phyloP scores from a whole-genome alignment of 495 filamentous ascomycete species.

The Cryomyces antarcticus region DNA sequence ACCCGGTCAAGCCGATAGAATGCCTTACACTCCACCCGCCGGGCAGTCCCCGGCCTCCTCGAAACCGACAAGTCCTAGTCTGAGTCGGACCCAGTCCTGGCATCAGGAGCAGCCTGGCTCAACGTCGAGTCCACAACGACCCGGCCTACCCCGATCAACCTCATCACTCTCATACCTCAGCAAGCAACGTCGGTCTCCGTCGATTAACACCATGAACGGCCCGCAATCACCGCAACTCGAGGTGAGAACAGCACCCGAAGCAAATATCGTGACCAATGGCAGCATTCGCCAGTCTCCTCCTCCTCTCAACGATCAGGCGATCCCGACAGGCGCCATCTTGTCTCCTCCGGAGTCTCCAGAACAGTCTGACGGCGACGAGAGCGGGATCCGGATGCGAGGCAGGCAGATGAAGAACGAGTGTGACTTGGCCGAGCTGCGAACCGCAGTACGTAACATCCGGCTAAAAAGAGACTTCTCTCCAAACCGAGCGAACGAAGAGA shows the following conservation, averaged over 20 bases:
- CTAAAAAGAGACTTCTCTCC: conserved; percentile 47
- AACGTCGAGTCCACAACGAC: conserved; percentile 23
- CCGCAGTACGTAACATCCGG: conserved; percentile 61
- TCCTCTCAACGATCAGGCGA: conserved; percentile 45
- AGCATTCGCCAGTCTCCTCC: conserved; percentile 59
- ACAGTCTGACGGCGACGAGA: conserved; percentile 65
- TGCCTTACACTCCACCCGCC: conserved; percentile 88
- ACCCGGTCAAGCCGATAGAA: conserved; percentile 18
- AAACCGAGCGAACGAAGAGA: conserved; percentile 19
- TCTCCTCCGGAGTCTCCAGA: conserved; percentile 70
- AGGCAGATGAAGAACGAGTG: conserved; percentile 25
- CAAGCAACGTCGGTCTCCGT: conserved; percentile 45
- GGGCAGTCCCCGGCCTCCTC: conserved; percentile 62
- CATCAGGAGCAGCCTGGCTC: conserved; percentile 23
- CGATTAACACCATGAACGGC: background rate
- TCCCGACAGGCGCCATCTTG: conserved; percentile 62
- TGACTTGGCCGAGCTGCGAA: conserved; percentile 50
- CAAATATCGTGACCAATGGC: conserved; percentile 5
- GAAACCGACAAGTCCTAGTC: conserved; percentile 37
- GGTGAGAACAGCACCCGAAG: background rate
- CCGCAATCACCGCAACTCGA: background rate
- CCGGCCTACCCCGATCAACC: conserved; percentile 46
- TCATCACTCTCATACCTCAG: conserved; percentile 59
- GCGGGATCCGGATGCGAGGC: conserved; percentile 5
- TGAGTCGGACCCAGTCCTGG: conserved; percentile 35